These are phyloP conservation scores for Rutstroemia sp. DNA, from an alignment of 2,329 filamentous ascomycete genomes.

Conservation along the genomic window DNA sequence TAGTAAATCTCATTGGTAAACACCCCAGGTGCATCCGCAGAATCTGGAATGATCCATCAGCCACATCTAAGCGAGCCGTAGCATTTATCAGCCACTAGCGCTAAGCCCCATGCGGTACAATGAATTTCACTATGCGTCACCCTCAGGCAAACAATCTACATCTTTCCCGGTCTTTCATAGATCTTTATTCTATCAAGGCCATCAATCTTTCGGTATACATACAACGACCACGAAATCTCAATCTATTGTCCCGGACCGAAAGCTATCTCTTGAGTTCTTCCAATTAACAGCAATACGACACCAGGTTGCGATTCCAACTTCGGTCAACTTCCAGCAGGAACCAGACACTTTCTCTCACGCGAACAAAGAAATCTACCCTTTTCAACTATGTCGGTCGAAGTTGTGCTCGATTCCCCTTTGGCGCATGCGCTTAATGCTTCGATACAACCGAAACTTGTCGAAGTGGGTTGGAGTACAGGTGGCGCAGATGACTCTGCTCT, in stretches of 20 bases:
- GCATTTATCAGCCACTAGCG: background rate
- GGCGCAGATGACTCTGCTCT: conserved; percentile 71
- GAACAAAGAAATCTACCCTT: conserved; percentile 9
- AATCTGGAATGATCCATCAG: too few species aligned
- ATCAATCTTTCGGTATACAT: background rate
- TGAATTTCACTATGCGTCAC: background rate
- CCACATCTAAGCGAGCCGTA: too few species aligned
- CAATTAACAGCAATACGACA: background rate
- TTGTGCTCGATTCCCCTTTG: conserved; percentile 71
- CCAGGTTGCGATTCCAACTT: background rate
- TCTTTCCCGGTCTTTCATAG: conserved; percentile 6
- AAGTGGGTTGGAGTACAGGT: conserved; percentile 85
- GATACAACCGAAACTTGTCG: conserved; percentile 85
- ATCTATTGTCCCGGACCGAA: background rate
- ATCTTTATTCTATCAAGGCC: conserved; percentile 4
- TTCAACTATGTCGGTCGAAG: conserved; percentile 66
- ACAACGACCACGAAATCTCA: background rate
- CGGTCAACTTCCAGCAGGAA: background rate
- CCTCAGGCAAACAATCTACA: conserved; percentile 4
- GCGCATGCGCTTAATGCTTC: conserved; percentile 74
- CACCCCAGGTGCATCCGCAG: too few species aligned
- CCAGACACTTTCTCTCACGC: conserved; percentile 4
- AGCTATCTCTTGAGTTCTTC: too few species aligned
- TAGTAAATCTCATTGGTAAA: too few species aligned
- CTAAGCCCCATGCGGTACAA: conserved; percentile 1